Conservation (phyloP, 164 flowering plant species). For the Magnolia officinalis region DNA sequence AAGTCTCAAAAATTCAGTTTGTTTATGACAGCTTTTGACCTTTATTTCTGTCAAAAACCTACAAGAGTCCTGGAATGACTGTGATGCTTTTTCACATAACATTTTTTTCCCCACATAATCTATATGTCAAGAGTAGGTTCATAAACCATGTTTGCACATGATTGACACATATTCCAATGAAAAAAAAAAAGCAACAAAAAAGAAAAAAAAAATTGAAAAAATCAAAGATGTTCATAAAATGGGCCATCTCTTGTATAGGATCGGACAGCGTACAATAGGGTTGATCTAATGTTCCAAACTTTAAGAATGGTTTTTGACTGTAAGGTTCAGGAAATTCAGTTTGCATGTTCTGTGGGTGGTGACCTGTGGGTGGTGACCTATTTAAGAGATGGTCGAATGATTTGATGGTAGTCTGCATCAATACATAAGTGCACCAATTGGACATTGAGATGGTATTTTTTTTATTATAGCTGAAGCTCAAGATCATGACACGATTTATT, state of each 20-base stretch:
- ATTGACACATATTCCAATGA: background rate
- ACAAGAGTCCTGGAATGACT: background rate
- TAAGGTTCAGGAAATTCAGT: too few species aligned
- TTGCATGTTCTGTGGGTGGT: too few species aligned
- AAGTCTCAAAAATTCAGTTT: too few species aligned
- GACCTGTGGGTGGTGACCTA: too few species aligned
- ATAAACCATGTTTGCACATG: background rate
- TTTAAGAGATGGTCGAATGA: background rate
- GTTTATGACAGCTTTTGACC: too few species aligned
- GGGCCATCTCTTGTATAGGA: background rate
- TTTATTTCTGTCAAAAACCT: too few species aligned
- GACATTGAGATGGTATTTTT: too few species aligned
- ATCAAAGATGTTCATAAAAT: background rate
- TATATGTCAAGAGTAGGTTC: background rate
- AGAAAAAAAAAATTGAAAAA: too few species aligned
- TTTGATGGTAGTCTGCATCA: background rate
- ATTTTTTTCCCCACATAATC: background rate
- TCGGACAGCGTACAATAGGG: background rate
- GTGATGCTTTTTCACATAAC: too few species aligned
- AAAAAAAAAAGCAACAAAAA: too few species aligned
- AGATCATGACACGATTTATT: background rate
- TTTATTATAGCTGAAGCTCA: background rate
- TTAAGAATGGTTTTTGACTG: background rate
- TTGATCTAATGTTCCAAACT: too few species aligned
- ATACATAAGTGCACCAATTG: too few species aligned